Conservation (phyloP, 192 early-diverging fungal genomes). For the Coemansia biformis region DNA sequence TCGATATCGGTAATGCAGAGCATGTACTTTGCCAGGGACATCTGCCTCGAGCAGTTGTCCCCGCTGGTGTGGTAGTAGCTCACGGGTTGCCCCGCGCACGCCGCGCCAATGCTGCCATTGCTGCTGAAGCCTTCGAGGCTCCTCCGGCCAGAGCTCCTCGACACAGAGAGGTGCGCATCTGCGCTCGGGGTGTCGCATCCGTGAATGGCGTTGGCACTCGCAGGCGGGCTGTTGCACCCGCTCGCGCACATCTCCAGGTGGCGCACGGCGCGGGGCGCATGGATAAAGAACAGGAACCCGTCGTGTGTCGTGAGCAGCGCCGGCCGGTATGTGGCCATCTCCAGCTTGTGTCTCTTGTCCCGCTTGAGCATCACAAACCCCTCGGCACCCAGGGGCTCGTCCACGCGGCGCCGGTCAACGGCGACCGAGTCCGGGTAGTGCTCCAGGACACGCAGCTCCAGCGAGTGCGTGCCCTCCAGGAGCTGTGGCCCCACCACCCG, state of each 20-base stretch:
- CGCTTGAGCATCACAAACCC: conserved; percentile 44
- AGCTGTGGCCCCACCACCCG: conserved; percentile 28
- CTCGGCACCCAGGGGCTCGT: conserved; percentile 34
- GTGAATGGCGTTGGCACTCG: neutral
- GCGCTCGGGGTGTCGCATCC: neutral
- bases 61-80: conserved; percentile 28
- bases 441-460: conserved; percentile 36
- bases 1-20: conserved; percentile 35
- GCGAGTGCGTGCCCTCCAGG: conserved; percentile 32
- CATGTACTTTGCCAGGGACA: conserved; percentile 42
- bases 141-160: too few relatives aligned
- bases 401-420: conserved; percentile 4
- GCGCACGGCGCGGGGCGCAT: conserved; percentile 31
- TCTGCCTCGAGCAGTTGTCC: conserved; percentile 30
- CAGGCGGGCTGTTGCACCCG: conserved; percentile 2
- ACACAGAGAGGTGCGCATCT: too few relatives aligned
- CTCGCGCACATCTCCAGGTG: conserved; percentile 21
- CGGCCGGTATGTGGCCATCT: conserved; percentile 28
- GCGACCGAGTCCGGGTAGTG: conserved; percentile 35
- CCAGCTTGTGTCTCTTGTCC: conserved; percentile 20
- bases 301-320: conserved; percentile 32
- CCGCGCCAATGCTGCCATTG: too few relatives aligned
- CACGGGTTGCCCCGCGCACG: conserved; percentile 1
- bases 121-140: neutral
- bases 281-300: conserved; percentile 31